Evolutionary conservation across 2,329 filamentous ascomycete species (phyloP), one percentile per base, ranked within the genome.

Genomic region (Colletotrichum gigasporum): DNA sequence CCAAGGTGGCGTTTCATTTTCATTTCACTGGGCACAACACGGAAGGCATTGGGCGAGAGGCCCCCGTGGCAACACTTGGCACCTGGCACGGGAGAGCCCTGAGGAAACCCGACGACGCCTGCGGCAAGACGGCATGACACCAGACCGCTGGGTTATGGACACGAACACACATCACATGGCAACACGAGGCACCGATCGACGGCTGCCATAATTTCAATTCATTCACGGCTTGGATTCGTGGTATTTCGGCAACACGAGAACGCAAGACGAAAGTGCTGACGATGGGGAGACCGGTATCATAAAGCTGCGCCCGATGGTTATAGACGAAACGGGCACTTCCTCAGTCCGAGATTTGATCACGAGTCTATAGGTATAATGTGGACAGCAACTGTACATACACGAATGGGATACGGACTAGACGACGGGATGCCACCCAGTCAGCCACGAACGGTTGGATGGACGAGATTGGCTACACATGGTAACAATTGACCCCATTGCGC

Each of bases 1-100:
- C 68, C 68, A 69, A 63, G 67, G 37, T 37, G 68, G 68, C 68
- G 68, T 69, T 69, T 67, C 53, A 14, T 34, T 47, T 55, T 67
- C 48, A 58, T 52, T 59, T 64, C 37, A 50, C 41, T 26, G 42
- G 22, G 30, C 24, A 60, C 35, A 41, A 26, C 30, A 60, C 14
- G 24, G 47, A 45, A 51, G 44, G 50, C 48, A 51, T 50, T 59
- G 64, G 61, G 55, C 45, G 44, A 48, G 47, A 39, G n/a, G 6
- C 20, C 44, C 24, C 30, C 18, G 26, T 39, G 12, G 34, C 45
- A 41, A 44, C 20, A 45, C 8, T 32, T 7, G 39, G 41, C 32
- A 20, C 45, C 37, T 7, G 39, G 41, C 32, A 20, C 45, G 32
- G 20, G 32, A 59, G 32, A 18, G 39, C 11, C 18, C 34, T 39